Base-by-base conservation (phyloP, 345 rosid species). In the Boechera stricta region DNA sequence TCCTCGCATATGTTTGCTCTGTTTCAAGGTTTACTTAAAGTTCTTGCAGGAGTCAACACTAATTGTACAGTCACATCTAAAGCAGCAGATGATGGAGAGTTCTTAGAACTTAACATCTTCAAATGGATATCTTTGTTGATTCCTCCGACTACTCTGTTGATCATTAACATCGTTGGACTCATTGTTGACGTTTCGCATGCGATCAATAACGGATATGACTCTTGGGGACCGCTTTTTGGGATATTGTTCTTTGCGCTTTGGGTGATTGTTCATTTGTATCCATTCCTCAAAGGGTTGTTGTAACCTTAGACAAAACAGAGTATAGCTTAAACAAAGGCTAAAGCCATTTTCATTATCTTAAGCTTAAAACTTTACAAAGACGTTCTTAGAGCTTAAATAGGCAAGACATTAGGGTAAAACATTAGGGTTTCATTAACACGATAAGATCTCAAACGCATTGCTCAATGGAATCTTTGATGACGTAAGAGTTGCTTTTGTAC, bases 1-100 rank as follows among this genome's bases (percentile, higher is more conserved):
- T 91, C 97, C 10, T 82, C 97, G 0, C 94, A 91, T 82, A 84
- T 88, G 2, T 89, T 89, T 51, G 94, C 97, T 31, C 91, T 91
- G 75, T 47, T 88, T 69, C 94, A 91, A 56, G 97, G 97, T 84
- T 65, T 89, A 26, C 85, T 91, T 32, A 91, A 91, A 88, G 97
- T 91, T 54, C 78, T 89, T 36, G 94, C 88, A 44, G 92, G 94
- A 58, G 88, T 91, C 15, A 87, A 39, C 81, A 89, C 93, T 15
- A 88, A 86, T 13, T 52, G 10, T 12, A 52, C 15, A 4, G 31
- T 21, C 31, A 26, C 57, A 10, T 52, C 31, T 5, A 21, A 26
- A 53, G 35, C 33, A 55, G 59, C 15, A 54, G 4, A 54, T 11
- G 58, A 28, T 54, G 35, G 33, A 54, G 58, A 53, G 15, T 55